A percentile compares a stretch with the other conserved stretches of the same genome.
phyloP scores from a whole-genome alignment of 2,329 filamentous ascomycete species.

The Cladophialophora exuberans region DNA sequence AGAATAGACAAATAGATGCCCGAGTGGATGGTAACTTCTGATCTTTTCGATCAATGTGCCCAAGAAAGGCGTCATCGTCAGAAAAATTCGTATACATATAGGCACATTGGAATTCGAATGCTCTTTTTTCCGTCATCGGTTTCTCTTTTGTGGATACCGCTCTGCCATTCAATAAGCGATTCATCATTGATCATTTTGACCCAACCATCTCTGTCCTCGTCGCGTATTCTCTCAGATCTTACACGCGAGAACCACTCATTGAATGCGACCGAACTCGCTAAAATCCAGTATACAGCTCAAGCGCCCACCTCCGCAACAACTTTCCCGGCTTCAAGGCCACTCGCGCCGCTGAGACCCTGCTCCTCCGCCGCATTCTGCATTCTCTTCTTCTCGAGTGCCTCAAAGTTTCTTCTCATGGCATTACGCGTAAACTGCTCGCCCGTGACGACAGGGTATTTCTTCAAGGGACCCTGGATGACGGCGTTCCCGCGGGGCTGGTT shows the following conservation, averaged over 20 bases:
- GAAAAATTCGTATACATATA: no score
- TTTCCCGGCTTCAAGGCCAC: slow-evolving; percentile 2
- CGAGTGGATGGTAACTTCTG: no score
- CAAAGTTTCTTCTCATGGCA: slow-evolving; percentile 60
- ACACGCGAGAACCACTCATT: not conserved
- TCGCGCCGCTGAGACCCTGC: not conserved
- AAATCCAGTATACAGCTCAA: not conserved
- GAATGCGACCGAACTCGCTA: not conserved
- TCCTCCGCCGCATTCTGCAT: slow-evolving; percentile 12
- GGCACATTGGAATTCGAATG: no score
- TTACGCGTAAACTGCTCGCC: slow-evolving; percentile 63
- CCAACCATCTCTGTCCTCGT: no score
- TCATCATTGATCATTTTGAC: no score
- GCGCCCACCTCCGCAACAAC: slow-evolving; percentile 21
- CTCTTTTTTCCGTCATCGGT: no score
- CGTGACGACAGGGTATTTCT: slow-evolving; percentile 65
- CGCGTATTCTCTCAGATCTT: no score
- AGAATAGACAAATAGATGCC: no score
- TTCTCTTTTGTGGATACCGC: no score
- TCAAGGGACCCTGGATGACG: slow-evolving; percentile 61
- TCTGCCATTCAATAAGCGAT: no score
- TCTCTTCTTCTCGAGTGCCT: slow-evolving; percentile 46
- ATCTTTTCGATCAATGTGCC: no score
- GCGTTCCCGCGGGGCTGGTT: slow-evolving; percentile 65
- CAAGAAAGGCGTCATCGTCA: no score